Evolutionary conservation across 176 grass and related monocot species (phyloP).

Genomic region (Poa pratensis): DNA sequence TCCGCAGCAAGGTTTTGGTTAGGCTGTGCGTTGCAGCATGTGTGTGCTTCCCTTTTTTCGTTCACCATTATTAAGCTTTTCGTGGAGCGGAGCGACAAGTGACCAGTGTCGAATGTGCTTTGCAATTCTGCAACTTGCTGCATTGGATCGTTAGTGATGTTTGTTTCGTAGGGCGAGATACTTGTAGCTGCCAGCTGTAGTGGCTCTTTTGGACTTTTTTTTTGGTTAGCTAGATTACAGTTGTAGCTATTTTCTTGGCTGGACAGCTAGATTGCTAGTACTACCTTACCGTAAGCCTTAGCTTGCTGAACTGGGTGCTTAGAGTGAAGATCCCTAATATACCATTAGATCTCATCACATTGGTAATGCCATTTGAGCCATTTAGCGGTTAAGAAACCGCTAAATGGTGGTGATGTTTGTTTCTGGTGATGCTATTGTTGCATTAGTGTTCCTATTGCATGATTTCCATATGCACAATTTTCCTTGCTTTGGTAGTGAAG

Average conservation of each 20-base stretch:
- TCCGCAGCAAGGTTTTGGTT: background rate
- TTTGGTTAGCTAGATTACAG: background rate
- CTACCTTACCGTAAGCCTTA: background rate
- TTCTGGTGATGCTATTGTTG: constrained; percentile 7
- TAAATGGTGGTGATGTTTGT: background rate
- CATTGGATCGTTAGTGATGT: background rate
- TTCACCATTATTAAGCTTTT: background rate
- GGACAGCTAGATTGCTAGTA: background rate
- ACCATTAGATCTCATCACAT: background rate
- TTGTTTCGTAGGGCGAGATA: constrained; percentile 11
- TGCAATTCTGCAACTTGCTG: background rate
- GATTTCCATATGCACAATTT: background rate
- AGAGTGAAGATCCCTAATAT: background rate
- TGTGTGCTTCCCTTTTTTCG: constrained; percentile 3
- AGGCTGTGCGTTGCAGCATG: background rate
- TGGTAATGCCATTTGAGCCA: background rate
- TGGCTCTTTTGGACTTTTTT: background rate
- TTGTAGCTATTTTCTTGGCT: background rate
- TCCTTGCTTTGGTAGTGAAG: background rate
- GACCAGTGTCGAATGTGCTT: background rate
- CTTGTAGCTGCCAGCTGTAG: background rate
- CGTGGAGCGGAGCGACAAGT: background rate
- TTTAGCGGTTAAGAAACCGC: background rate
- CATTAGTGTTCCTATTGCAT: background rate
- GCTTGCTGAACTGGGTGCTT: background rate